Evolutionary conservation across 2,329 filamentous ascomycete genomes (phyloP).

Genomic region (Arthrobotrys sinensis): DNA sequence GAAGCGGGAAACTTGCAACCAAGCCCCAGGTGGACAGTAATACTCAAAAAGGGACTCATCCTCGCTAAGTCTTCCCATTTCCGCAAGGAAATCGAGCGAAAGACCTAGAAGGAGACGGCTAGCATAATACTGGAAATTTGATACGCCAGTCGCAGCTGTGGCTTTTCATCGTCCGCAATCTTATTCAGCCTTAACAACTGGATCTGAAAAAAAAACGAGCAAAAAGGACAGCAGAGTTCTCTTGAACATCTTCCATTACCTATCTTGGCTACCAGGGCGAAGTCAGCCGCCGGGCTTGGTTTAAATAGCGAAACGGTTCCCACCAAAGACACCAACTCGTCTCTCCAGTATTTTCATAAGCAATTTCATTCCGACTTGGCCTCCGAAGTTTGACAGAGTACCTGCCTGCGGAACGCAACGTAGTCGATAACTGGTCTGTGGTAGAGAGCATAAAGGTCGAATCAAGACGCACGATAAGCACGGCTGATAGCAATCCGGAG

Average conservation of each 20-base stretch:
- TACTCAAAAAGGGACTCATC: conserved; percentile 21
- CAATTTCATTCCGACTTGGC: conserved; percentile 41
- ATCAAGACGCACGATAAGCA: conserved; percentile 26
- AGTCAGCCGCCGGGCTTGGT: conserved; percentile 58
- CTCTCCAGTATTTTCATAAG: conserved; percentile 35
- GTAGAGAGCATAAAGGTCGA: conserved; percentile 15
- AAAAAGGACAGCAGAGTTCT: conserved; percentile 32
- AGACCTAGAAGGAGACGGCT: conserved; percentile 37
- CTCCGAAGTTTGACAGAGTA: conserved; percentile 33
- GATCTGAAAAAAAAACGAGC: conserved; percentile 35
- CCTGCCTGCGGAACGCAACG: conserved; percentile 5
- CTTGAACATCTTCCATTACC: conserved; percentile 41
- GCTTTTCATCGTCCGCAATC: conserved; percentile 45
- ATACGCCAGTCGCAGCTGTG: conserved; percentile 41
- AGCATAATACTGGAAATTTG: conserved; percentile 44
- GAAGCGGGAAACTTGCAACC: conserved; percentile 30
- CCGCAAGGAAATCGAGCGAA: conserved; percentile 32
- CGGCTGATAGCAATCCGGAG: conserved; percentile 28
- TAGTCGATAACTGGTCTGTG: conserved; percentile 14
- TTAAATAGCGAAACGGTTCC: conserved; percentile 58
- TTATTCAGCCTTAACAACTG: conserved; percentile 55
- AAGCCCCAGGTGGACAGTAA: conserved; percentile 36
- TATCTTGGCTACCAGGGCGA: conserved; percentile 34
- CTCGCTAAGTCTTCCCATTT: conserved; percentile 56
- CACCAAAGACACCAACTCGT: conserved; percentile 45